A percentile compares a stretch with the other conserved stretches of the same genome.
phyloP scores from a whole-genome alignment of 2,329 filamentous ascomycete species.

The Epichloe sibirici region DNA sequence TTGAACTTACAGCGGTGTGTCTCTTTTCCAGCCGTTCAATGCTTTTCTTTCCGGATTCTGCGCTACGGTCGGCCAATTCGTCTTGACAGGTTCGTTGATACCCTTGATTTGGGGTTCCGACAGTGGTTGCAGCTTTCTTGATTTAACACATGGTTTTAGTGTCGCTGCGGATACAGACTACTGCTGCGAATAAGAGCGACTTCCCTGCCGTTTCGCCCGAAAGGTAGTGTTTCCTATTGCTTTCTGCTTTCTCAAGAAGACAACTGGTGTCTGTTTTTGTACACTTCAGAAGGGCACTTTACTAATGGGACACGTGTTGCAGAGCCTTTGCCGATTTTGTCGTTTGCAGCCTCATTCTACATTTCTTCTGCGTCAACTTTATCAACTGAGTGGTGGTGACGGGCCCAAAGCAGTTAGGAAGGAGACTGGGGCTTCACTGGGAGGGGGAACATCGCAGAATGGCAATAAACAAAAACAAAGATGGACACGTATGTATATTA shows the following conservation, averaged over 20 bases:
- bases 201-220: constrained; percentile 70
- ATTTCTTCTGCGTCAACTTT: constrained; percentile 99
- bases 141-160: constrained; percentile 22
- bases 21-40: constrained; percentile 69
- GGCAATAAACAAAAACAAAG: too few relatives aligned
- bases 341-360: constrained; percentile 85
- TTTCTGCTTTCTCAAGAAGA: neutral
- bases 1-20: constrained; percentile 9
- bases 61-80: constrained; percentile 92
- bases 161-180: constrained; percentile 83
- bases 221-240: constrained; percentile 38
- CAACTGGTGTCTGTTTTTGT: neutral
- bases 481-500: neutral
- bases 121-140: neutral
- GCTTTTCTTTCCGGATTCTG: constrained; percentile 93
- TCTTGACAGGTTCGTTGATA: constrained; percentile 64
- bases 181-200: constrained; percentile 65
- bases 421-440: too few relatives aligned
- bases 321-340: constrained; percentile 96
- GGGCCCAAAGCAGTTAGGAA: neutral
- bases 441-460: too few relatives aligned
- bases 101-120: neutral
- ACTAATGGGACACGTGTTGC: constrained; percentile 2
- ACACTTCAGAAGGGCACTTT: neutral
- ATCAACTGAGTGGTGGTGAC: constrained; percentile 58